phyloP scores from a whole-genome alignment of 2,329 filamentous ascomycete genomes.

The Dactylellina leptospora region DNA sequence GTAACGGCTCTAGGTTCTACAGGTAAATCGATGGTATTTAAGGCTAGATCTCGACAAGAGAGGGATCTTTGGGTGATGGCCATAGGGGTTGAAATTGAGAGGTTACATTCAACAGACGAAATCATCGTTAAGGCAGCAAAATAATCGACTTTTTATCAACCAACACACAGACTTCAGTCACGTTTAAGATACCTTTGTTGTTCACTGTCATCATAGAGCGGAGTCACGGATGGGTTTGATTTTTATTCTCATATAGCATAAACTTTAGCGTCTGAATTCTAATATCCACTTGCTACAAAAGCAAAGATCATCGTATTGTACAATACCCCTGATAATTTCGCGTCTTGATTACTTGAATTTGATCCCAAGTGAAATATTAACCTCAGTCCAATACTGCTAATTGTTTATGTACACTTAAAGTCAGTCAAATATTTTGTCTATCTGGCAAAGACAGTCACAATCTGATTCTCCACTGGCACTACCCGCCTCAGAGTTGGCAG shows the following conservation, averaged over 20 bases:
- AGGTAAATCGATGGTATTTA: constrained; percentile 72
- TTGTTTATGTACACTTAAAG: not conserved
- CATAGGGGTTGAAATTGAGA: constrained; percentile 73
- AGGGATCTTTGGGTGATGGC: constrained; percentile 74
- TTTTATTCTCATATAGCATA: too few relatives aligned
- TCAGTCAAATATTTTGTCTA: too few relatives aligned
- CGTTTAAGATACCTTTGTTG: not conserved
- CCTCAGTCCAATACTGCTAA: too few relatives aligned
- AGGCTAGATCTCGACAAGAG: constrained; percentile 71
- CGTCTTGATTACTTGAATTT: too few relatives aligned
- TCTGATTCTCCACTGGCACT: constrained; percentile 14
- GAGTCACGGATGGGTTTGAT: not conserved
- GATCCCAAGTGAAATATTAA: too few relatives aligned
- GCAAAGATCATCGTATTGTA: too few relatives aligned
- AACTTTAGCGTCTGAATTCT: too few relatives aligned
- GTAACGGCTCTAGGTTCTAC: constrained; percentile 70
- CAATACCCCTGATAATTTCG: too few relatives aligned
- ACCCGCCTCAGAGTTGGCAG: constrained; percentile 21
- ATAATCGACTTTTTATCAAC: constrained; percentile 53
- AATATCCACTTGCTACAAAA: too few relatives aligned
- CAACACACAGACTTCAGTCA: constrained; percentile 1
- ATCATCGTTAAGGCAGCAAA: constrained; percentile 51
- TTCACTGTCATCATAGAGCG: constrained; percentile 6
- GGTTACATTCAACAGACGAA: constrained; percentile 62
- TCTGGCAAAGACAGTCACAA: constrained; percentile 8